Conservation (phyloP, 768 basidiomycete genomes). For the Mycena latifolia region DNA sequence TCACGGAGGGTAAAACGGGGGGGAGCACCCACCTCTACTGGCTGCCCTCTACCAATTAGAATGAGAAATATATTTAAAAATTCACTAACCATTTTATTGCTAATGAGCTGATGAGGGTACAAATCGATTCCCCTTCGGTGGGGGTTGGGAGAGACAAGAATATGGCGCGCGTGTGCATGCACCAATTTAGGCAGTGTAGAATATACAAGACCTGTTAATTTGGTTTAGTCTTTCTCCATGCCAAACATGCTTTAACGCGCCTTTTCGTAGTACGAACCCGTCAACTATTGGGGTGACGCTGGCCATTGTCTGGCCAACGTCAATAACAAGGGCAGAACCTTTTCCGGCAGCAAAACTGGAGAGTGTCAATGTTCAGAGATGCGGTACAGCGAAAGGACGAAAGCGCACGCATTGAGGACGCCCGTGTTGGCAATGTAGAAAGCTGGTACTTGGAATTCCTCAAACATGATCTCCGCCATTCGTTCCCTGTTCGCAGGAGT, state of each 20-base stretch:
- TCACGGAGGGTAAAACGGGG: conserved; percentile 81
- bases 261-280: conserved; percentile 97
- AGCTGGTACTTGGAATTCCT: conserved; percentile 94
- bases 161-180: conserved; percentile 80
- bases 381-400: background rate
- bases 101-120: conserved; percentile 89
- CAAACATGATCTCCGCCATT: conserved; percentile 98
- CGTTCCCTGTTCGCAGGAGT: conserved; percentile 91
- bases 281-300: conserved; percentile 97
- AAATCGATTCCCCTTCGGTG: conserved; percentile 69
- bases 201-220: conserved; percentile 74
- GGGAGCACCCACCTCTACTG: conserved; percentile 76
- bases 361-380: conserved; percentile 1
- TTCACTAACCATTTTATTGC: conserved; percentile 73
- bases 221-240: background rate
- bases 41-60: conserved; percentile 52
- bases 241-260: conserved; percentile 48
- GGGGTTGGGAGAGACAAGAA: conserved; percentile 63
- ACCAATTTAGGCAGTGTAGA: conserved; percentile 86
- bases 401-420: conserved; percentile 86
- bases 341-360: conserved; percentile 94
- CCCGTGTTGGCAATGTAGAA: conserved; percentile 97
- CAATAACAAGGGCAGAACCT: conserved; percentile 96
- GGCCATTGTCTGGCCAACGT: conserved; percentile 89
- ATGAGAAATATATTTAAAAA: conserved; percentile 24